A percentile compares a stretch with the other conserved stretches of the same genome.
Conservation (phyloP, 306 rosid species). For the Gillenia trifoliata region DNA sequence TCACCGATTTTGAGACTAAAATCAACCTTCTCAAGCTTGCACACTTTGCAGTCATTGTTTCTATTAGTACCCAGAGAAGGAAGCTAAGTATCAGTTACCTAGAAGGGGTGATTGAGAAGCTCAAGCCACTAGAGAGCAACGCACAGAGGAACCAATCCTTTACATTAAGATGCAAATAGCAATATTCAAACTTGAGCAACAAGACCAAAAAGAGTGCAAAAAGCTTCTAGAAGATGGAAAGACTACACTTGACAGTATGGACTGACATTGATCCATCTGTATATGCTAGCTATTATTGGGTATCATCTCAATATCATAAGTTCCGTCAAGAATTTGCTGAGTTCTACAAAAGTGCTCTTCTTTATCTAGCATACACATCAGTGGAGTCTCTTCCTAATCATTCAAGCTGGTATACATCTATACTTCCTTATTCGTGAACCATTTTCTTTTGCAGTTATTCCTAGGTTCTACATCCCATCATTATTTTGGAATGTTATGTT, state of each 20-base stretch:
- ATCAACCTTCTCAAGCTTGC: conserved; percentile 99
- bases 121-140: conserved; percentile 82
- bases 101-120: conserved; percentile 85
- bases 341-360: conserved; percentile 98
- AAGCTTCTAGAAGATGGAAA: conserved; percentile 93
- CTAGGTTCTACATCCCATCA: neutral
- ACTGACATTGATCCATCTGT: conserved; percentile 99
- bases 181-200: conserved; percentile 77
- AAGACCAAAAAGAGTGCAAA: conserved; percentile 84
- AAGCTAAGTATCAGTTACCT: conserved; percentile 89
- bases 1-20: conserved; percentile 97
- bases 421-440: neutral
- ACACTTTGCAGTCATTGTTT: conserved; percentile 94
- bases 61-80: conserved; percentile 92
- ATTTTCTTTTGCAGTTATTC: conserved; percentile 9
- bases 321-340: conserved; percentile 93
- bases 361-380: conserved; percentile 90
- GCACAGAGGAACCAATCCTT: conserved; percentile 85
- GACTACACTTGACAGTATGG: conserved; percentile 93
- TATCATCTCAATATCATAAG: conserved; percentile 82
- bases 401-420: conserved; percentile 76
- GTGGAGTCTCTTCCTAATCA: conserved; percentile 96
- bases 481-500: neutral
- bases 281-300: conserved; percentile 93
- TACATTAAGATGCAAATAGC: conserved; percentile 94